A percentile compares a stretch with the other conserved stretches of the same genome.
phyloP scores from a whole-genome alignment of 1,284 basidiomycete genomes.

The Somion occarium region DNA sequence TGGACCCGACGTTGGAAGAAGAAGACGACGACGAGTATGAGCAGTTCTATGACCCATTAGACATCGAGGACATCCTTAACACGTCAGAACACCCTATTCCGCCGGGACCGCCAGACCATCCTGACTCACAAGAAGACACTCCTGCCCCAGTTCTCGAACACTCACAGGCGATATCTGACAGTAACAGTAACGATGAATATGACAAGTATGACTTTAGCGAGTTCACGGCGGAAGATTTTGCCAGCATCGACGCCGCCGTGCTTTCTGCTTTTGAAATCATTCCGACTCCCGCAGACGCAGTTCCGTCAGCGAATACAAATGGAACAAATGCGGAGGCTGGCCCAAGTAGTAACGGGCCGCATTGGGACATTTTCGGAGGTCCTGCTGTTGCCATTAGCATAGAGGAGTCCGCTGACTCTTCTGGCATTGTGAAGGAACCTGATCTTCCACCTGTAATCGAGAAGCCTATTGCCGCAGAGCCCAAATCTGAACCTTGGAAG shows the following conservation, averaged over 20 bases:
- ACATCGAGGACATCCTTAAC: conserved; percentile 17
- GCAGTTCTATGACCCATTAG: conserved; percentile 16
- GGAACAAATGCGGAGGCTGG: conserved; percentile 8
- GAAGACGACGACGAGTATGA: conserved; percentile 21
- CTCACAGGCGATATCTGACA: neutral
- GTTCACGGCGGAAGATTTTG: conserved; percentile 55
- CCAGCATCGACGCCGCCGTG: conserved; percentile 39
- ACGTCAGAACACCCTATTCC: conserved; percentile 14
- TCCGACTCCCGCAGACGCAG: conserved; percentile 25
- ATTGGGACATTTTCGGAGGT: conserved; percentile 22
- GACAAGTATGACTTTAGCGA: conserved; percentile 45
- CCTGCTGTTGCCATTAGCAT: conserved; percentile 25
- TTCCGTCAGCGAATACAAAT: conserved; percentile 11
- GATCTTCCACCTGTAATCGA: neutral
- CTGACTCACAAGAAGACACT: neutral
- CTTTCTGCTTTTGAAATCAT: conserved; percentile 10
- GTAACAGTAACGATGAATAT: conserved; percentile 29
- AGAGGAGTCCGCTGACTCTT: conserved; percentile 19
- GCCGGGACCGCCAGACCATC: neutral
- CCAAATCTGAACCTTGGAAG: too few species aligned
- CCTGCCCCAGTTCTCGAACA: neutral
- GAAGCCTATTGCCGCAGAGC: neutral
- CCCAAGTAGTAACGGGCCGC: neutral
- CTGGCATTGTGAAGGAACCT: conserved; percentile 17
- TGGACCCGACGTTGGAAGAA: neutral